Evolutionary conservation across 495 filamentous ascomycete species (phyloP).

Genomic region (Lophiostoma macrostomum): DNA sequence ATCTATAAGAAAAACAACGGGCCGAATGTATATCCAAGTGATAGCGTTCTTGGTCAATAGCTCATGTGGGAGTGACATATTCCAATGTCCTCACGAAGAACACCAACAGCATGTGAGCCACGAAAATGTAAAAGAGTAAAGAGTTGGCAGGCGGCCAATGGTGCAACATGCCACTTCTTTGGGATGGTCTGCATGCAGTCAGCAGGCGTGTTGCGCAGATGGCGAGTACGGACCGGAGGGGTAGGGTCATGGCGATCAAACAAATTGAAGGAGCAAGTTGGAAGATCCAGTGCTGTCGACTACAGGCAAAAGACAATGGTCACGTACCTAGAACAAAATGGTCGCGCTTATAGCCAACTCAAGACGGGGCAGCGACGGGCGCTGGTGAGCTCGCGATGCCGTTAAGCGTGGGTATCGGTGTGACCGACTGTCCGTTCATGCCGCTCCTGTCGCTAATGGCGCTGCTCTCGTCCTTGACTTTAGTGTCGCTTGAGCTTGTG

Average conservation of each 20-base stretch:
- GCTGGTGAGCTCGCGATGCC: constrained; percentile 46
- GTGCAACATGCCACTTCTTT: no score
- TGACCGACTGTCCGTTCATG: constrained; percentile 53
- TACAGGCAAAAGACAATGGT: no score
- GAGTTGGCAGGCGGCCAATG: no score
- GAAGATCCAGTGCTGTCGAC: no score
- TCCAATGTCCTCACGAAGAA: no score
- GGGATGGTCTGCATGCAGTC: no score
- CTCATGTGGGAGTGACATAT: no score
- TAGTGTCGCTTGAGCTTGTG: constrained; percentile 69
- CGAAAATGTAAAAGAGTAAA: no score
- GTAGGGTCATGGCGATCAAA: not conserved
- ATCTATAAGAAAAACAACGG: not conserved
- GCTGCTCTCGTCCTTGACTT: constrained; percentile 69
- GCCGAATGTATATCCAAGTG: constrained; percentile 3
- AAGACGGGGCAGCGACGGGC: constrained; percentile 41
- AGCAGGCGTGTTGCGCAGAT: not conserved
- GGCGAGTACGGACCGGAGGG: not conserved
- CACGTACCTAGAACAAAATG: constrained; percentile 33
- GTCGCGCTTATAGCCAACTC: no score
- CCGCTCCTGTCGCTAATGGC: constrained; percentile 72
- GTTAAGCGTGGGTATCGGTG: constrained; percentile 26
- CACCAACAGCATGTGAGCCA: no score
- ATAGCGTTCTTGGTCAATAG: not conserved
- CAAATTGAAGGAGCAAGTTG: no score